Percentiles rank a stretch among this genome's conserved stretches.
Evolutionary conservation across 2,329 filamentous ascomycete genomes (phyloP).

Genomic region (Phyllosticta paracitricarpa): DNA sequence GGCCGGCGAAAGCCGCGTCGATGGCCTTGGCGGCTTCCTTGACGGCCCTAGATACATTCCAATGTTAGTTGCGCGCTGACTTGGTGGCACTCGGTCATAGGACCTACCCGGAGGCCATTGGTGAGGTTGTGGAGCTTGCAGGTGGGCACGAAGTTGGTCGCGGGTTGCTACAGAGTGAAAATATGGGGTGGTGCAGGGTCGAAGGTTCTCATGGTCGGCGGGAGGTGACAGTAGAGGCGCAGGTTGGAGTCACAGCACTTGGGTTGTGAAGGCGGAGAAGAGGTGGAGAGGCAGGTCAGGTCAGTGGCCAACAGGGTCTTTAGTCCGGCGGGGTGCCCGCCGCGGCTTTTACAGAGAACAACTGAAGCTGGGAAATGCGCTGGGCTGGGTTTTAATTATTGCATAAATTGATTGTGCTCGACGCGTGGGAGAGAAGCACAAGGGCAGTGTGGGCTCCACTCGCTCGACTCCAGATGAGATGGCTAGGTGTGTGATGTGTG

Average conservation of each 20-base stretch:
- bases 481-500: background rate
- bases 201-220: background rate
- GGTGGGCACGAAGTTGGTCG: background rate
- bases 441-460: background rate
- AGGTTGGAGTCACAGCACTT: background rate
- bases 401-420: background rate
- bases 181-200: background rate
- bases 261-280: background rate
- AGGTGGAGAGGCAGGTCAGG: background rate
- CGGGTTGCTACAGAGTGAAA: background rate
- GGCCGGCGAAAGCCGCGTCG: conserved; percentile 32
- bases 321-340: background rate
- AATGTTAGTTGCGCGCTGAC: conserved; percentile 4
- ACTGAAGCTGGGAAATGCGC: background rate
- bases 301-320: background rate
- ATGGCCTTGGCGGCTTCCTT: conserved; percentile 40
- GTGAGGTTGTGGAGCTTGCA: background rate
- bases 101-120: conserved; percentile 8
- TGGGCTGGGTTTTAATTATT: background rate
- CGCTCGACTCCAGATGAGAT: background rate
- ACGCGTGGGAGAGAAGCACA: background rate
- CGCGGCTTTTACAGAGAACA: background rate
- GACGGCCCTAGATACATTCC: conserved; percentile 29
- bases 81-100: background rate
- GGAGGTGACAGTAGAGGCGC: background rate